Conservation (phyloP, 257 asterid species). For the Fraxinus americana region DNA sequence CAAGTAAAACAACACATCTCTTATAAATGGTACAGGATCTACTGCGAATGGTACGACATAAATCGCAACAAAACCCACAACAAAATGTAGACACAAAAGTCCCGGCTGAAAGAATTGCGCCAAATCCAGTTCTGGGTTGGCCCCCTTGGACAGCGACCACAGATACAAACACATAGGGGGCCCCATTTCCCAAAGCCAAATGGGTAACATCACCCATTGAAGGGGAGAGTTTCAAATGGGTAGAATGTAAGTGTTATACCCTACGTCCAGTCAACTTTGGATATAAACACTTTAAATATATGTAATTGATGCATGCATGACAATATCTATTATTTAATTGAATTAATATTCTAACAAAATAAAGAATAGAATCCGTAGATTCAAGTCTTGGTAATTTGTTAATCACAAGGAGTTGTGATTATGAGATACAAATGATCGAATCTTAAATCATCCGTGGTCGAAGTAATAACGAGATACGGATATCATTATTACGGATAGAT, state of each 20-base stretch:
- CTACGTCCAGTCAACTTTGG: too few species aligned
- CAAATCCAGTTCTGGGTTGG: constrained; percentile 86
- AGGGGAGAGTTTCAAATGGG: constrained; percentile 72
- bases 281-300: too few species aligned
- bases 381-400: too few species aligned
- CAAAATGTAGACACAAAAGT: constrained; percentile 93
- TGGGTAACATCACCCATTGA: constrained; percentile 99
- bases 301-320: too few species aligned
- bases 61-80: constrained; percentile 88
- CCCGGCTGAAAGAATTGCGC: constrained; percentile 98
- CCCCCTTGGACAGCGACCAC: constrained; percentile 94
- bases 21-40: constrained; percentile 78
- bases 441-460: too few species aligned
- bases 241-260: constrained; percentile 21
- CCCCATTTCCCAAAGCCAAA: constrained; percentile 92
- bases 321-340: too few species aligned
- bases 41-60: constrained; percentile 86
- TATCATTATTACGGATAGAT: too few species aligned
- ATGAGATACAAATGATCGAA: too few species aligned
- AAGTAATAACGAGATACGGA: too few species aligned
- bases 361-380: too few species aligned
- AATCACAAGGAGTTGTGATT: too few species aligned
- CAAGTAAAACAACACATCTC: constrained; percentile 91
- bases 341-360: too few species aligned
- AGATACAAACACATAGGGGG: constrained; percentile 95